Evolutionary conservation across 148 eudicot species (phyloP).

Genomic region (Cornus florida): DNA sequence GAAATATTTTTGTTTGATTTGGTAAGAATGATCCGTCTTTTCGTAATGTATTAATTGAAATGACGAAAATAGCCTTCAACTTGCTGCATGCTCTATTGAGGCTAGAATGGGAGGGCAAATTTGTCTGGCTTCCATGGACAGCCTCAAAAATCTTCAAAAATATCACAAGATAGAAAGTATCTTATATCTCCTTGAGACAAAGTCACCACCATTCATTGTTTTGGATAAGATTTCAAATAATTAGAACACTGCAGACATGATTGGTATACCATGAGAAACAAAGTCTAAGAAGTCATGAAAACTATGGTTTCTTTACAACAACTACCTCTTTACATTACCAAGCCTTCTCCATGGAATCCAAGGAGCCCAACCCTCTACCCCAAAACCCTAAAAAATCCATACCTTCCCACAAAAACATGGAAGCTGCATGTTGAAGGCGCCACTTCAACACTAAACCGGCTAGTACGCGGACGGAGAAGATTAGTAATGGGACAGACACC

Average conservation of each 20-base stretch:
- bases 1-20: too few relatives aligned
- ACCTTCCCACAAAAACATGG: conserved; percentile 18
- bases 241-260: neutral
- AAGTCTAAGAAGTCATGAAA: conserved; percentile 23
- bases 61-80: too few relatives aligned
- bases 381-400: conserved; percentile 6
- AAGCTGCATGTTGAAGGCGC: conserved; percentile 23
- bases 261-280: neutral
- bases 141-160: conserved; percentile 7
- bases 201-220: conserved; percentile 25
- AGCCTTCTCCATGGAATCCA: conserved; percentile 15
- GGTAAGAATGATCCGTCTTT: too few relatives aligned
- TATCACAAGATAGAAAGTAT: conserved; percentile 3
- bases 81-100: neutral
- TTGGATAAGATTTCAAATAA: conserved; percentile 25
- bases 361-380: conserved; percentile 14
- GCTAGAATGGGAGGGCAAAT: neutral
- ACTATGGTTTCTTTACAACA: conserved; percentile 18
- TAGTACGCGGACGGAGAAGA: neutral
- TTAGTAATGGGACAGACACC: neutral
- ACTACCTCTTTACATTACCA: conserved; percentile 9
- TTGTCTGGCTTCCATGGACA: neutral
- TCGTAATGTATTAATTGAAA: too few relatives aligned
- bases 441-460: conserved; percentile 21
- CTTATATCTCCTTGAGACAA: neutral